Conservation (phyloP, 179 eudicot genomes). For the Gypsophila paniculata region DNA sequence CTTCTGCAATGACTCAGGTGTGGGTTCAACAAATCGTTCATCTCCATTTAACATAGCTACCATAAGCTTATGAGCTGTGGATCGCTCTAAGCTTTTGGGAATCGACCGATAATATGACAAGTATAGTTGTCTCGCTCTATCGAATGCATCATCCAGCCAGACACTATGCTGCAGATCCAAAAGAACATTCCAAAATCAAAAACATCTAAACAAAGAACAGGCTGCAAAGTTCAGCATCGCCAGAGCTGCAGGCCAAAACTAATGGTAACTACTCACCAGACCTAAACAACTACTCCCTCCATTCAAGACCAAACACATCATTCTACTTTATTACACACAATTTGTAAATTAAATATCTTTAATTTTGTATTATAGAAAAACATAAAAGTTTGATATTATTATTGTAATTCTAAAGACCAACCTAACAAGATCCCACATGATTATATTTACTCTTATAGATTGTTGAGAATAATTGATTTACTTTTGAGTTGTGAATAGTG, state of each 20-base stretch:
- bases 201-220: constrained; percentile 9
- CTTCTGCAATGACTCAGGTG: constrained; percentile 77
- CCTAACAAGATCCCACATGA: no score
- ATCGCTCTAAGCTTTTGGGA: constrained; percentile 97
- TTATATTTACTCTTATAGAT: no score
- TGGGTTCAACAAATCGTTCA: constrained; percentile 97
- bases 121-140: constrained; percentile 90
- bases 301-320: no score
- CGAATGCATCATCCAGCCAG: constrained; percentile 99
- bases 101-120: constrained; percentile 91
- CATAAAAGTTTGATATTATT: no score
- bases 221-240: neutral
- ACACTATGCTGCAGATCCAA: constrained; percentile 86
- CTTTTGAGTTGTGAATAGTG: no score
- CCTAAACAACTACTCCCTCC: neutral
- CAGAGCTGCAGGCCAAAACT: neutral
- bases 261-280: constrained; percentile 1
- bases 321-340: no score
- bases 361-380: no score
- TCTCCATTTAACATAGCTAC: constrained; percentile 93
- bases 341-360: no score
- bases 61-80: constrained; percentile 95
- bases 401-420: no score
- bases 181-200: constrained; percentile 16
- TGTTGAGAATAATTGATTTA: no score